Base-by-base conservation (phyloP, 495 filamentous ascomycete species). In the Clohesyomyces aquaticus region DNA sequence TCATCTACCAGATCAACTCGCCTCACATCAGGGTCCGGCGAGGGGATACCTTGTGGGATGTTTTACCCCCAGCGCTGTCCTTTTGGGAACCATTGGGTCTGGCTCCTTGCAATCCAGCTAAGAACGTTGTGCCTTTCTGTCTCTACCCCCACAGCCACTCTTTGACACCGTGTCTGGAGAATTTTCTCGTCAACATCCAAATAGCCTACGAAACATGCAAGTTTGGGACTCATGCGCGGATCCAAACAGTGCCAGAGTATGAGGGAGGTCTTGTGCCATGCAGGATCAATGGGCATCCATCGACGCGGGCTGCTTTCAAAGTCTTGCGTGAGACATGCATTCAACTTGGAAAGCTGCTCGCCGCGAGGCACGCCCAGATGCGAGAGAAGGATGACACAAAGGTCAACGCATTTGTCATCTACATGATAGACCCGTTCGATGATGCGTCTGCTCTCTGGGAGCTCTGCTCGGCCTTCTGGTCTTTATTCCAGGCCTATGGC, bases 81-180 rank as follows among this genome's bases (percentile, higher is more conserved):
- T 99, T 98, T 69, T 98, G 95, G 95, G 92, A 98, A 66, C 88
- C 87, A 22, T 81, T 98, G 61, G 88, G 90, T 4, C 81, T 99
- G 23, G 86, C 84, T 19, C 94, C 95, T 19, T 82, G 85, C 29
- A 83, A 85, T 72, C 91, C 91, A 0, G 64, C 79, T 1, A 99
- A 97, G 75, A 85, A 96, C 69, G 79, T 97, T 27, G 82, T 83
- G 10, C 85, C 87, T 12, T 85, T 91, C 67, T 95, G 91, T 67
- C 80, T 97, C n/a, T 88, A 88, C 70, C 91, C 93, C 8, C 73
- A 79, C 35, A 75, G 79, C 27, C 81, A 85, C 21, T 82, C 82
- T 9, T 75, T 87, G 46, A 71, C 73, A 55, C 81, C 85, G 21
- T 85, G 83, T 54, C 83, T 88, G 22, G 79, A 84, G 60, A 78